phyloP scores from a whole-genome alignment of 768 basidiomycete genomes.

The Phlebiopsis gigantea region DNA sequence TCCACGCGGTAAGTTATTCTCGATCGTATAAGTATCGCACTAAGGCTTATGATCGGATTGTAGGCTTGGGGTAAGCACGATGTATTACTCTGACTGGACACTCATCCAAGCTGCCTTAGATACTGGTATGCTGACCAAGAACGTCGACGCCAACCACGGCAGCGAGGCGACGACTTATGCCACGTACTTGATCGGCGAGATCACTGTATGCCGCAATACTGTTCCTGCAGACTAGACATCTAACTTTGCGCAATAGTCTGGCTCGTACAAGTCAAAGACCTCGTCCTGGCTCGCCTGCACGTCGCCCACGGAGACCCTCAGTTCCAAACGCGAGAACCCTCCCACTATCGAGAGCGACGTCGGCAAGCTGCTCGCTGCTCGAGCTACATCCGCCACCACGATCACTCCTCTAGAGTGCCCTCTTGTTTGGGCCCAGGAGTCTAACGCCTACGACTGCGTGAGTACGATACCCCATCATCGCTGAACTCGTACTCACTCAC shows the following conservation, averaged over 20 bases:
- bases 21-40: no score
- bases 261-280: conserved; percentile 20
- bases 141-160: conserved; percentile 21
- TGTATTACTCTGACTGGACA: not conserved
- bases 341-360: conserved; percentile 5
- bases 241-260: conserved; percentile 15
- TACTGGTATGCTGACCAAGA: conserved; percentile 24
- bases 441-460: conserved; percentile 26
- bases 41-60: conserved; percentile 4
- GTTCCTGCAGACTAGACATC: not conserved
- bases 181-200: conserved; percentile 20
- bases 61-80: conserved; percentile 10
- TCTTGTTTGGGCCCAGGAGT: conserved; percentile 25
- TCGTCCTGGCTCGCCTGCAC: conserved; percentile 26
- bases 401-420: conserved; percentile 25
- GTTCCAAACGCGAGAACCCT: not conserved
- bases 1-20: conserved; percentile 15
- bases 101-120: conserved; percentile 7
- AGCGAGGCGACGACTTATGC: conserved; percentile 19
- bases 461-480: conserved; percentile 2
- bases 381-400: not conserved
- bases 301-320: conserved; percentile 19
- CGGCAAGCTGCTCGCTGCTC: not conserved
- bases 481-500: not conserved
- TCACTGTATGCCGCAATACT: conserved; percentile 31